These are phyloP conservation scores for Neocatenulostroma microsporum DNA, from an alignment of 2,329 filamentous ascomycete species.

Conservation along the genomic window DNA sequence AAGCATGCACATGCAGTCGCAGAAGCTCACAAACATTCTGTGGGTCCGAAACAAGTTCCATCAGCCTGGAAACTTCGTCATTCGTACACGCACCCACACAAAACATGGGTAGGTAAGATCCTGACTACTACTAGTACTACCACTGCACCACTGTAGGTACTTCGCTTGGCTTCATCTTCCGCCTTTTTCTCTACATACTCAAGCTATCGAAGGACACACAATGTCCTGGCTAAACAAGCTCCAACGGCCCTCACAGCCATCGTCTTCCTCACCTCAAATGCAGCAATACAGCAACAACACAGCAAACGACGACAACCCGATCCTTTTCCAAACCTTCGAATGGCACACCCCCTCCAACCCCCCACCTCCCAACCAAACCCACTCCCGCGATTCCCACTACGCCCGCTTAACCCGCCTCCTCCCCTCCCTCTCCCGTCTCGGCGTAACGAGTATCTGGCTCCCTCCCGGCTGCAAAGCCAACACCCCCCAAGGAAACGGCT, in stretches of 20 bases:
- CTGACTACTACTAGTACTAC: too few species aligned
- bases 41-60: too few species aligned
- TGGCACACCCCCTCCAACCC: slow-evolving; percentile 56
- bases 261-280: neutral
- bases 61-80: too few species aligned
- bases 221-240: slow-evolving; percentile 8
- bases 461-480: slow-evolving; percentile 65
- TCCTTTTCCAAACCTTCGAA: slow-evolving; percentile 64
- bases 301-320: slow-evolving; percentile 23
- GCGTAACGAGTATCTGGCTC: slow-evolving; percentile 57
- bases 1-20: too few species aligned
- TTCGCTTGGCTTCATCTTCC: too few species aligned
- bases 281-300: neutral
- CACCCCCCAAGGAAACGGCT: slow-evolving; percentile 55
- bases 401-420: slow-evolving; percentile 20
- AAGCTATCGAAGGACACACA: too few species aligned
- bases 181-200: too few species aligned
- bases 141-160: too few species aligned
- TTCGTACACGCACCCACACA: too few species aligned
- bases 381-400: slow-evolving; percentile 41
- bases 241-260: too few species aligned
- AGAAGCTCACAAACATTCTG: too few species aligned
- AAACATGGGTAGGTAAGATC: too few species aligned
- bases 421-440: slow-evolving; percentile 37
- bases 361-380: slow-evolving; percentile 19